Percentiles rank a stretch among this genome's conserved stretches.
These are phyloP conservation scores for Epithemia pelagica DNA, from an alignment of 108 stramenopile genomes.

Conservation along the genomic window DNA sequence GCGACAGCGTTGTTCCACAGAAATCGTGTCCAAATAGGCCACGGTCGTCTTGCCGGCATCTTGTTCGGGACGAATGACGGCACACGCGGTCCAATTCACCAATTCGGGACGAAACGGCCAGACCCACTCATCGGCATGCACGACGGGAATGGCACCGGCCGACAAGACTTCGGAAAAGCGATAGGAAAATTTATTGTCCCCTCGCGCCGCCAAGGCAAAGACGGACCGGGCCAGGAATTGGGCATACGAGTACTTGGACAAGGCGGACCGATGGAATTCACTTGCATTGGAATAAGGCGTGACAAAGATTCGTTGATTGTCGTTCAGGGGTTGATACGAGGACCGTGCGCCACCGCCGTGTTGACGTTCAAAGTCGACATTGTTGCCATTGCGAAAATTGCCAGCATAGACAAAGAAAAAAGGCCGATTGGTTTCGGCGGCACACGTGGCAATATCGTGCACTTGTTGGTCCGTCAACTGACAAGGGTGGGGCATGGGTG, in stretches of 20 bases:
- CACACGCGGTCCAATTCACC: constrained; percentile 27
- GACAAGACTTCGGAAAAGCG: constrained; percentile 30
- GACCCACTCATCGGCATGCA: constrained; percentile 28
- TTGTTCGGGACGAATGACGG: constrained; percentile 27
- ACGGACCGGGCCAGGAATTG: constrained; percentile 5
- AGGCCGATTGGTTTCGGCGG: neutral
- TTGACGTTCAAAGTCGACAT: neutral
- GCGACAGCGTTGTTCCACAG: no score
- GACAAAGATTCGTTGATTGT: constrained; percentile 1
- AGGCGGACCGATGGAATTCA: neutral
- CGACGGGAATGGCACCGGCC: constrained; percentile 38
- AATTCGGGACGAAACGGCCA: constrained; percentile 24
- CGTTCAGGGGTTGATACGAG: neutral
- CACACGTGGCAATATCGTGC: neutral
- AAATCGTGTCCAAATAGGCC: no score
- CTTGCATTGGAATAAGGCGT: neutral
- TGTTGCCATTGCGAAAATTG: neutral
- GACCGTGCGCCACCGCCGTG: neutral
- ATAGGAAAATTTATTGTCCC: constrained; percentile 43
- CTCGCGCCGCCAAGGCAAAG: constrained; percentile 30
- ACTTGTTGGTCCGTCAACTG: neutral
- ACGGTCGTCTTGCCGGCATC: constrained; percentile 12
- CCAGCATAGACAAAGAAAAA: neutral
- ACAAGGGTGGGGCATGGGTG: constrained; percentile 8
- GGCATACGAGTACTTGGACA: neutral